Base-by-base conservation (phyloP, 148 eudicot species). In the Fallopia convolvulus region DNA sequence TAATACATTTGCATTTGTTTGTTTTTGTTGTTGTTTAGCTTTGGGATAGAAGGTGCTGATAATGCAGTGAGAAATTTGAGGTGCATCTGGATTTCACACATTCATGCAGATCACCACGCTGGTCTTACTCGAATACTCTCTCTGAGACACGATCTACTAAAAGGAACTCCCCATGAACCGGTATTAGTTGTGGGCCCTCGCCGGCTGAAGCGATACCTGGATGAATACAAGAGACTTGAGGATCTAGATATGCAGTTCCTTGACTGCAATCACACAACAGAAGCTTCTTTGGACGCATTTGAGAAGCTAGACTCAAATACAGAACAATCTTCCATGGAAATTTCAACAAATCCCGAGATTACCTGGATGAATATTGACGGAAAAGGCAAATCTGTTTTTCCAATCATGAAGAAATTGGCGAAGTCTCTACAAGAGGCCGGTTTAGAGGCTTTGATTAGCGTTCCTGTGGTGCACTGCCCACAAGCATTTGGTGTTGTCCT, bases 21-120 rank as follows among this genome's bases (percentile, higher is more conserved):
- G 21, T 9, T 58, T 8, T 58, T 11, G 32, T 44, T 20, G 46
- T 77, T 58, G 73, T 32, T 14, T 87, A 95, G 99, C 80, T 92
- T 86, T 82, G 99, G 99, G 36, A 78, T 92, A 50, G 84, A 95
- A 72, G 99, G 94, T 72, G 99, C 99, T 18, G 94, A 95, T 78
- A 84, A 91, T 58, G 97, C 92, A 70, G 89, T 95, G 72, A 84
- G 82, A 86, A 81, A 79, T 55, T 84, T 95, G 79, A 88, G 82
- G 79, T 89, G 90, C 75, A 91, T 95, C 46, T 95, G 99, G 99
- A 91, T 95, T 74, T 95, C 99, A 44, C 99, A 95, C 81, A 95
- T 95, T 77, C 99, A 95, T 78, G 99, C 97, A 53, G 99, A 95
- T 86, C 99, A 95, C 84, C 99, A 95, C 76, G 89, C 99, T 1